Evolutionary conservation across 2,329 filamentous ascomycete species (phyloP), one percentile per base, ranked within the genome.

Genomic region (Plectosphaerella plurivora): DNA sequence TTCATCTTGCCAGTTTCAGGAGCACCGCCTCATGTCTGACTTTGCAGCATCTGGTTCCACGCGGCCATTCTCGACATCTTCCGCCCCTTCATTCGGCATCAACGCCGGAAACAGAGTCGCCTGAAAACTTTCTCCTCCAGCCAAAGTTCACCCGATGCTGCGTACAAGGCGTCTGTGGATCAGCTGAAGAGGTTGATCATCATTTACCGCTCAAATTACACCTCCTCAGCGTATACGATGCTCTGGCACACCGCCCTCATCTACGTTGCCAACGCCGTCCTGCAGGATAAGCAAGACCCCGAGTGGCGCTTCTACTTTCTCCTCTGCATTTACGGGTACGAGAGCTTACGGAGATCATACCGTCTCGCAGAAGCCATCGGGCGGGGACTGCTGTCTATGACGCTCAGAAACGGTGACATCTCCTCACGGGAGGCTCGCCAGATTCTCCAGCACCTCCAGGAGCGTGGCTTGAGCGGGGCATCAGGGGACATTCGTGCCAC

Each of bases 161-260:
- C 60, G 1, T 73, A 60, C 25, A 53, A 56, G 2, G 67, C 70
- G 1, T 73, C 71, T 0, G 62, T 68, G 1, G 59, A 61, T 25
- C 69, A 73, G 44, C 61, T 73, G 9, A 73, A 73, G 53, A 61
- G 63, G 7, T 61, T 73, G 2, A 59, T 74, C 5, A 51, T 73
- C 22, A 59, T 64, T 14, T 73, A 70, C 52, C 66, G 69, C 15
- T 59, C 60, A 16, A 60, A 61, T 3, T 64, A 70, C 44, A 49
- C 56, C 8, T 64, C 63, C 8, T 69, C 70, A 2, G 59, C 61
- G 1, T 70, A 67, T 50, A 67, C 68, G 2, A 64, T 73, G 8
- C 59, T 73, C 3, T 75, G 70, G 70, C 68, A 73, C 47, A 72
- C 62, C 3, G 70, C 67, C 2, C 57, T 74, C 18, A 64, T 69